A percentile compares a stretch with the other conserved stretches of the same genome.
Conservation (phyloP, 345 rosid species). For the Leavenworthia alabamica region DNA sequence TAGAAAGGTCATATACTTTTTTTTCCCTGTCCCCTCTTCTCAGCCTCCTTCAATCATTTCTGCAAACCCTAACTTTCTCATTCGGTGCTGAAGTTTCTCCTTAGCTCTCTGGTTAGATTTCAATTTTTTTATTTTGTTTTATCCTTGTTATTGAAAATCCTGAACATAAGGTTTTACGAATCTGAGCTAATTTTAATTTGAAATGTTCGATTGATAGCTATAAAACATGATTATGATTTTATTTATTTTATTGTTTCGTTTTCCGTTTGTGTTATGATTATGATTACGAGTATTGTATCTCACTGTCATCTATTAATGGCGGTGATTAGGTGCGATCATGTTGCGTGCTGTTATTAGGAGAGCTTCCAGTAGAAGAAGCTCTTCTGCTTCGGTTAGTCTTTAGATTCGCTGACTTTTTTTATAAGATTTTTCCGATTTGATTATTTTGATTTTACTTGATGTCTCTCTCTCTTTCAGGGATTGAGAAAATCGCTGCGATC, state of each 20-base stretch:
- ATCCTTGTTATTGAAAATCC: neutral
- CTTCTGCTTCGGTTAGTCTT: constrained; percentile 38
- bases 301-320: too few species aligned
- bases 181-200: constrained; percentile 7
- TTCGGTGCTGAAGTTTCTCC: constrained; percentile 24
- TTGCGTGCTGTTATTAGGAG: constrained; percentile 39
- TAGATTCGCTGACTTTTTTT: neutral
- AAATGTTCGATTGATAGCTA: neutral
- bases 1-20: constrained; percentile 28
- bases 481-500: constrained; percentile 37
- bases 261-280: too few species aligned
- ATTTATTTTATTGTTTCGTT: too few species aligned
- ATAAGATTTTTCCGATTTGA: neutral
- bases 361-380: constrained; percentile 39
- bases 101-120: constrained; percentile 11
- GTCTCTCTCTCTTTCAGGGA: constrained; percentile 31
- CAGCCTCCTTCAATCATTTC: constrained; percentile 12
- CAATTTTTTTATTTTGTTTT: neutral
- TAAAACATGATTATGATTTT: too few species aligned
- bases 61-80: constrained; percentile 32
- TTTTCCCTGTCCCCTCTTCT: constrained; percentile 17
- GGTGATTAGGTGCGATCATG: constrained; percentile 33
- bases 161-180: neutral
- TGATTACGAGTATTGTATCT: too few species aligned
- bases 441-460: neutral